Base-by-base conservation (phyloP, 768 basidiomycete species). In the Rhodocollybia butyracea region DNA sequence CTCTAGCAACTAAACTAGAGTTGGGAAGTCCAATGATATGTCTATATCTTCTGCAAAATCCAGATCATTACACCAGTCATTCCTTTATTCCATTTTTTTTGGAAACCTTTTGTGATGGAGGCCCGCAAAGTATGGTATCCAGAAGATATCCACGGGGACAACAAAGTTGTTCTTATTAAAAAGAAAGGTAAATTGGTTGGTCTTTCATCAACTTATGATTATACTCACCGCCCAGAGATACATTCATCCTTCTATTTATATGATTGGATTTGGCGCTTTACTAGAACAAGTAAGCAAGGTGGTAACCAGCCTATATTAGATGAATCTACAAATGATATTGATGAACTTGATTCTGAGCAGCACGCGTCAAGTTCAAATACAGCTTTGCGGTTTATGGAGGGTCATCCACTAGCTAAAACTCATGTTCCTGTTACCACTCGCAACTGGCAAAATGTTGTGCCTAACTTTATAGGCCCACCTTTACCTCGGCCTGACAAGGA, bases 401-500 rank as follows among this genome's bases (percentile, higher is more conserved):
- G 27, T 6, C 51, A 53, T 42, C 51, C 51, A n/a, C 21, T 59
- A 15, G 38, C 15, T 1, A 42, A 46, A 21, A 50, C 60, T 1
- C 57, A 61, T 47, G 15, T 22, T 11, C n/a, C 57, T 1, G 29
- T 30, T 30, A 51, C 41, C 5, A 22, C 34, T 8, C 4, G 29
- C 11, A 51, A 57, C 13, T 11, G 24, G 1, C 32, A 59, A 4
- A 38, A 30, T 11, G 3, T 43, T 11, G 56, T 70, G 3, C 66
- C 68, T 19, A 70, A 73, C 51, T 69, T 75, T 59, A 50, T 67
- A 10, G 70, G 2, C 60, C n/a, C 40, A 26, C 19, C 56, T 7
- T 46, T 73, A 17, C 72, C 71, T 8, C 10, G 71, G 15, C 31
- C 34, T 42, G 71, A 73, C 59, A 51, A 60, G 38, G 71, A 68